Evolutionary conservation across 2,329 filamentous ascomycete genomes (phyloP), one percentile per base, ranked within the genome.

Genomic region (Ilyonectria sp.): DNA sequence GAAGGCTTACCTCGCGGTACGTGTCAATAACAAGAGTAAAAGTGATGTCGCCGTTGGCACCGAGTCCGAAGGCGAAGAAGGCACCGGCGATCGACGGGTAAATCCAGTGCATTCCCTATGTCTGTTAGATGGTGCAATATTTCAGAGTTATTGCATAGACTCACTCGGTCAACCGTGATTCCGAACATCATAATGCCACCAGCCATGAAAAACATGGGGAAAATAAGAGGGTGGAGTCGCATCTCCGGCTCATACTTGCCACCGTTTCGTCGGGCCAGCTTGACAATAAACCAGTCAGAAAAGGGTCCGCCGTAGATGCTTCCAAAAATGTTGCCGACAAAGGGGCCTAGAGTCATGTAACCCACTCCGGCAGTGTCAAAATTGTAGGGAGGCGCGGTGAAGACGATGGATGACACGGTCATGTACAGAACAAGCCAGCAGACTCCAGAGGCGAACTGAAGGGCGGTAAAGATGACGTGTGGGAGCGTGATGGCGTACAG

Each of bases 211-310:
- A 83, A 9, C 0, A 79, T 77, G 2, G 81, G 79, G 3, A 77
- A n/a, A 0, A 71, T 37, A 9, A 77, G 60, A 23, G 71, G 47
- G 37, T 78, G 82, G 6, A 85, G 69, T 6, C 83, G 77, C 78
- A 84, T 84, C 67, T 85, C 83, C 0, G 83, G 83, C 68, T 85
- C 83, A 46, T 81, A 84, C 7, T 81, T 73, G 2, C 82, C 83
- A 0, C 76, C 75, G 10, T 84, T 83, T 2, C 79, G 74, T n/a
- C 73, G 76, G 0, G 83, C 76, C 21, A 83, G 73, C 29, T 72
- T 75, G 2, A 82, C 64, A 50, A 84, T 80, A 0, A 77, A 77
- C 74, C 77, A 78, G 53, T 85, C 83, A 0, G 79, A 77, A 1
- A 84, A 57, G 0, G 77, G 75, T 0, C 83, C 83, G 2, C 81